phyloP scores from a whole-genome alignment of 2,329 filamentous ascomycete genomes.

The Boeremia exigua region DNA sequence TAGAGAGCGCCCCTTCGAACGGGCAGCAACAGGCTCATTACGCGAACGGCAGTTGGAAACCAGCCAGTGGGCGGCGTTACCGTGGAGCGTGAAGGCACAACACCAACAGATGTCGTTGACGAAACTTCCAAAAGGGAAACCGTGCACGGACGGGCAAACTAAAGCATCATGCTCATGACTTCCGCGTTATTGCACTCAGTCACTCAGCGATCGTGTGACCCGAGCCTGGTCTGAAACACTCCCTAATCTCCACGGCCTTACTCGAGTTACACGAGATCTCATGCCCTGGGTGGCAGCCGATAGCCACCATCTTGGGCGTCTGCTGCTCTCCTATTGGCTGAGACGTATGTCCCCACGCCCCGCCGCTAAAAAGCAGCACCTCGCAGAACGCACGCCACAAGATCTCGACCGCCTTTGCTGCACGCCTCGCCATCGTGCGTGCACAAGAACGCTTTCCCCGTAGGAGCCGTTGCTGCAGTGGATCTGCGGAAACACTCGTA shows the following conservation, averaged over 20 bases:
- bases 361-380: conserved; percentile 28
- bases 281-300: conserved; percentile 19
- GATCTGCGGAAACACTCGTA: conserved; percentile 27
- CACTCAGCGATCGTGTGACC: conserved; percentile 10
- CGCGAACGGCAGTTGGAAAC: conserved; percentile 24
- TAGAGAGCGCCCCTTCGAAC: conserved; percentile 31
- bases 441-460: conserved; percentile 21
- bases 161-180: neutral
- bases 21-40: conserved; percentile 39
- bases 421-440: conserved; percentile 14
- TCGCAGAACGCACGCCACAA: conserved; percentile 25
- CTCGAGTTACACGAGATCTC: conserved; percentile 23
- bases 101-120: conserved; percentile 20
- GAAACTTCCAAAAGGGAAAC: conserved; percentile 22
- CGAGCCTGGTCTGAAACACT: conserved; percentile 27
- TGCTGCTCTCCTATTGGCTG: conserved; percentile 23
- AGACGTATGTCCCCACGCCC: conserved; percentile 2
- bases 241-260: conserved; percentile 13
- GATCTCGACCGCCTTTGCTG: conserved; percentile 30
- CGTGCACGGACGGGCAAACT: conserved; percentile 11
- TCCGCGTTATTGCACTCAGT: conserved; percentile 1
- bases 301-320: conserved; percentile 11
- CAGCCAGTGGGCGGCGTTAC: conserved; percentile 25
- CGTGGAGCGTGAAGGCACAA: conserved; percentile 22
- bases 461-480: conserved; percentile 22